These are phyloP conservation scores for Leucaena leucocephala DNA, from an alignment of 306 rosid genomes.

Conservation along the genomic window DNA sequence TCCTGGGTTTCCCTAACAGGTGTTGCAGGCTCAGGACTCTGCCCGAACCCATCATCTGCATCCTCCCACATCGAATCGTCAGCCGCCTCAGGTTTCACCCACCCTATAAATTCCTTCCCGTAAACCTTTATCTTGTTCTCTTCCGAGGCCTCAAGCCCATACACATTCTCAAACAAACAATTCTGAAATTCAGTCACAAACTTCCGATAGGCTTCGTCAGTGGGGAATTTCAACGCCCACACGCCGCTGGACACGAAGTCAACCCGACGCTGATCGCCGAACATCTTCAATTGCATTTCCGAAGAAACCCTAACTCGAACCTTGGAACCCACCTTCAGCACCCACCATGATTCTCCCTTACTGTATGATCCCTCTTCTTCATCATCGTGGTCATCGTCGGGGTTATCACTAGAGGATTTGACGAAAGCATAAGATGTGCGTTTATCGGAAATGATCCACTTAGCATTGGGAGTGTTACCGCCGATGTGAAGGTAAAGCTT, in stretches of 20 bases:
- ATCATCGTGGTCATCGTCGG: slow-evolving; percentile 37
- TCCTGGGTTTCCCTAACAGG: slow-evolving; percentile 50
- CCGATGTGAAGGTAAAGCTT: slow-evolving; percentile 93
- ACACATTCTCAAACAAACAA: slow-evolving; percentile 71
- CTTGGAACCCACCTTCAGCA: slow-evolving; percentile 68
- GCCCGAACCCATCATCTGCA: slow-evolving; percentile 47
- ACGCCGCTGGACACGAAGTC: slow-evolving; percentile 83
- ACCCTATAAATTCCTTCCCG: slow-evolving; percentile 87
- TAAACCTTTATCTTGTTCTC: slow-evolving; percentile 80
- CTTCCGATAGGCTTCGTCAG: slow-evolving; percentile 64
- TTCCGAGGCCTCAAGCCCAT: slow-evolving; percentile 65
- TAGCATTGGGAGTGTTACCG: slow-evolving; percentile 78
- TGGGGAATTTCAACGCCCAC: slow-evolving; percentile 81
- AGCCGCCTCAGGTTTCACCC: slow-evolving; percentile 84
- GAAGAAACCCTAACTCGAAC: slow-evolving; percentile 72
- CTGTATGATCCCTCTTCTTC: slow-evolving; percentile 34
- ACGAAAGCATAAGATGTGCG: slow-evolving; percentile 52
- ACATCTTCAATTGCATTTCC: slow-evolving; percentile 88
- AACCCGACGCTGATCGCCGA: slow-evolving; percentile 78
- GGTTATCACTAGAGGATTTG: slow-evolving; percentile 45
- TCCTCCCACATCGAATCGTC: slow-evolving; percentile 91
- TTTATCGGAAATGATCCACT: slow-evolving; percentile 84
- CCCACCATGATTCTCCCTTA: slow-evolving; percentile 46
- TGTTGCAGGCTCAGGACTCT: slow-evolving; percentile 41
- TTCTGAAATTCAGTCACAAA: slow-evolving; percentile 80